Percentiles rank a stretch among this genome's conserved stretches.
These are phyloP conservation scores for Echites panduratus DNA, from an alignment of 257 asterid genomes.

Conservation along the genomic window DNA sequence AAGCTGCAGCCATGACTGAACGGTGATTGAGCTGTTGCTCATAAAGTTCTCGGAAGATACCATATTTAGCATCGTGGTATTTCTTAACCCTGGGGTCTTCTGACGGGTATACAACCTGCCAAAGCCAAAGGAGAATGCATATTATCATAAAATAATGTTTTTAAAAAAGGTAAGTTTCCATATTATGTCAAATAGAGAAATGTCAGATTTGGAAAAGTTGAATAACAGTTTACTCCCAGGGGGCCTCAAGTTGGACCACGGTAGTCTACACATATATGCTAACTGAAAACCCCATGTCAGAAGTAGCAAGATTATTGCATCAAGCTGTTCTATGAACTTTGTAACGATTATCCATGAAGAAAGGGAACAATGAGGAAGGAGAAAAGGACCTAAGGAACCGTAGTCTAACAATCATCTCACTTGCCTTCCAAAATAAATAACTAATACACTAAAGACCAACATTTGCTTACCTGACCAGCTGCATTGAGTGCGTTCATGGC, in stretches of 20 bases:
- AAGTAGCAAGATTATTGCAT: not conserved
- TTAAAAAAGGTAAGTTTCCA: too few relatives aligned
- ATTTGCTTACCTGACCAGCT: constrained; percentile 68
- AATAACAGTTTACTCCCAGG: not conserved
- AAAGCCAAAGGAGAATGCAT: not conserved
- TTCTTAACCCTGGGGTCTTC: constrained; percentile 59
- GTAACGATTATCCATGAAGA: not conserved
- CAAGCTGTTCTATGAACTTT: not conserved
- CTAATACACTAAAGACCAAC: not conserved
- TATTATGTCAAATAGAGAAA: too few relatives aligned
- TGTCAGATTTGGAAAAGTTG: not conserved
- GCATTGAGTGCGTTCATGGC: constrained; percentile 93
- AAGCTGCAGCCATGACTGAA: constrained; percentile 62
- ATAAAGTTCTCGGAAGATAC: constrained; percentile 70
- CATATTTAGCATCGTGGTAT: constrained; percentile 83
- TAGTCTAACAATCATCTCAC: not conserved
- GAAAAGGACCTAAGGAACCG: not conserved
- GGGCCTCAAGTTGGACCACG: not conserved
- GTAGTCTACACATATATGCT: not conserved
- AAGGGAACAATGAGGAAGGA: not conserved
- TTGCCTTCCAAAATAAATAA: not conserved
- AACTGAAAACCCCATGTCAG: not conserved
- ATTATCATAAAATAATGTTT: not conserved
- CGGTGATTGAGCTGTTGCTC: constrained; percentile 79
- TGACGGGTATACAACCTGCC: constrained; percentile 75